Evolutionary conservation across 2,329 filamentous ascomycete species (phyloP), one percentile per base, ranked within the genome.

Genomic region (Myriangium duriaei): DNA sequence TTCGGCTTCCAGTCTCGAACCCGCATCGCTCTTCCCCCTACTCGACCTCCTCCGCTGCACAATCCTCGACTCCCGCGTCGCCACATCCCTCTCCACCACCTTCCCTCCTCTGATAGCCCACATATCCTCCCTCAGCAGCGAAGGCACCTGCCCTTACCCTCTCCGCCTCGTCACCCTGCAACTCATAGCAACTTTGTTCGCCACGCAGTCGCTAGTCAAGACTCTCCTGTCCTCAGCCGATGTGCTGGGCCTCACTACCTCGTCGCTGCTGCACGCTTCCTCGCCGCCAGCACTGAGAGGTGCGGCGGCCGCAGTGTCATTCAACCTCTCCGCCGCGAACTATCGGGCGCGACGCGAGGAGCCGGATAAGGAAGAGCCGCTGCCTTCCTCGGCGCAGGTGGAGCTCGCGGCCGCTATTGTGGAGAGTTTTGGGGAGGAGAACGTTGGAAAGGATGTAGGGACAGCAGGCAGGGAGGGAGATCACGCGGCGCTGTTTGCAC

Each of bases 31-130:
- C 30, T 96, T 96, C 53, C 74, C 85, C 1, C 66, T 87, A 0
- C 70, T 94, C n/a, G 91, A 96, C 53, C 70, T 98, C 2, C 71
- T 94, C 35, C 74, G 91, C 14, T 73, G 82, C 45, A 73, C 81
- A 1, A 72, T 94, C 40, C 67, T 78, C 10, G 88, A 96, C 50
- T 67, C 79, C 0, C 75, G 87, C 28, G 67, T 94, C 11, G 83
- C 83, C 1, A 81, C 91, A 53, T 76, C 82, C 41, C 15, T 14
- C 6, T 28, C 39, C 9, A 32, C 37, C n/a, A 84, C 81, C 0
- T 63, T 88, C 11, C 53, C 68, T 21, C 63, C 71, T 0, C 59
- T 94, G 2, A 55, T 85, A 3, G 58, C 70, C 3, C 61, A 72
- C 26, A 71, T 66, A n/a, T 48, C 55, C 7, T 58, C 64, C n/a